Evolutionary conservation across 2,329 filamentous ascomycete species (phyloP), one percentile per base, ranked within the genome.

Genomic region (Acephala macrosclerotiorum): DNA sequence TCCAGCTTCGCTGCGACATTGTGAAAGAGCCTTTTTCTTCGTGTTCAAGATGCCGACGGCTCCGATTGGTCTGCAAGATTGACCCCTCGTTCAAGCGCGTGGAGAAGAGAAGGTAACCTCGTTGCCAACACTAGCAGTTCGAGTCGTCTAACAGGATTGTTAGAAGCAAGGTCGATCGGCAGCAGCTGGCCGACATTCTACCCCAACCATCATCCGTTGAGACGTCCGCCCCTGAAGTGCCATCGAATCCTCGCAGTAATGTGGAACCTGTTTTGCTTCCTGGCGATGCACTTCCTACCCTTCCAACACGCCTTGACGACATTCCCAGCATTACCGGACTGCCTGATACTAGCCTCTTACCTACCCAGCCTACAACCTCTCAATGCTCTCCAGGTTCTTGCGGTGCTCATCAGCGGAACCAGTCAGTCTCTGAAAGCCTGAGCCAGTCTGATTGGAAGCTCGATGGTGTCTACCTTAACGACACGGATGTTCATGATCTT

Each of bases 21-120:
- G 83, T 91, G 73, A 90, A 92, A 77, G 90, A 91, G 18, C 91
- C 91, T 26, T 93, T 92, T 78, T 85, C 88, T 74, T 87, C 87
- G 73, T 94, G 91, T 80, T 88, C 88, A 58, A 85, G 91, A 66
- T 94, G 91, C 80, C 86, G 87, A 75, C 91, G 91, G 72, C 87
- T 93, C 74, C 91, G 89, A 77, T 88, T 94, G 68, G 85, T 88
- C 66, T 94, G 91, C 83, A 91, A 91, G 77, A 93, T 94, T 78
- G 91, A 93, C 77, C 91, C 90, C 75, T 92, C 92, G 78, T 94
- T 94, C 80, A 93, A 93, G 83, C 88, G 91, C 72, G 82, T 93
- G 22, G 89, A 91, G 69, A 94, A 94, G 81, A 86, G 91, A 33
- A 90, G 87, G 66, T 90, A 91, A 77, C 90, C 12, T 14, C 38